Base-by-base conservation (phyloP, 192 early-diverging fungal species). In the Podila verticillata region DNA sequence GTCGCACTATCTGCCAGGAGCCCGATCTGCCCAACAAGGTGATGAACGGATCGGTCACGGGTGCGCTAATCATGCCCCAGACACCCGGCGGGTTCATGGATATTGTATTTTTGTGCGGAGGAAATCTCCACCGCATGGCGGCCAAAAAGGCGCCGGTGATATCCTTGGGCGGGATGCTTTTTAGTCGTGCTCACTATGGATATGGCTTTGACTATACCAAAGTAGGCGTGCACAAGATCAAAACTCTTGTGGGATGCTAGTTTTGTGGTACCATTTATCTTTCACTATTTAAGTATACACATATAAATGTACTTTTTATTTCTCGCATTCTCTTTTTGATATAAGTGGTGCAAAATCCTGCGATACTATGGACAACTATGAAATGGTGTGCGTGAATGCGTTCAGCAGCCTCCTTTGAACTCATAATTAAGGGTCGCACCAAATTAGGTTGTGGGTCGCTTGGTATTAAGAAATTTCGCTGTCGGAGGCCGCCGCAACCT, bases 11-110 rank as follows among this genome's bases (percentile, higher is more conserved):
- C 10, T 72, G 63, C 9, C 44, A 49, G 29, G 70, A 72, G 12
- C 70, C 63, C 12, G 57, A 72, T 20, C 44, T 72, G 29, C 70
- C 70, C 19, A 72, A 72, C 57, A 29, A 47, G 30, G 57, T 72
- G 29, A 57, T 72, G 54, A 57, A 63, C 0, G 70, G 61, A 17
- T 22, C 35, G 24, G 59, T 70, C 13, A 70, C 68, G 8, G 68
- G 68, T 48, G 68, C 59, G 9, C 22, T 70, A 4, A 29, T 12
- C 0, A 3, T 70, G 2, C 68, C 68, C 5, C 35, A 60, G 30
- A 70, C 59, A 0, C 54, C 70, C 5, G 70, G 70, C 9, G 63
- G 70, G 30, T 72, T 72, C 30, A 44, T 65, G 15, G 63, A 72
- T 10, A 61, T 64, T 49, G 70, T 64, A 0, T 57, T 72, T 49